Conservation (phyloP, 2,329 filamentous ascomycete genomes). For the Trichoderma atroviride region DNA sequence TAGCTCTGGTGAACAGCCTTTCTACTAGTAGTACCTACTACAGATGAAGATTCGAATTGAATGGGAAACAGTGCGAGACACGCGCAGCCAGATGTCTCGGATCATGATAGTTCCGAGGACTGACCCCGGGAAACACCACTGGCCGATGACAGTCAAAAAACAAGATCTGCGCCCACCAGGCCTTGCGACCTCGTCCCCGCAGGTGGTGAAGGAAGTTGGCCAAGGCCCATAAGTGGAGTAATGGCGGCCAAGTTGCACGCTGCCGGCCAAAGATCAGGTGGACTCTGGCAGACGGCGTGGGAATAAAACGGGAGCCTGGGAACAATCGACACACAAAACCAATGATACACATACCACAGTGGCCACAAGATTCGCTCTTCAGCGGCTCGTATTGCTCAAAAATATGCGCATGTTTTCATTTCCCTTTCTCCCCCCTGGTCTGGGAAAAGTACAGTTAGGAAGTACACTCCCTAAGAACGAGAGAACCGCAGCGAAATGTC, state of each 20-base stretch:
- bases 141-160: conserved; percentile 42
- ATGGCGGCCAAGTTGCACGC: conserved; percentile 3
- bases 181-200: conserved; percentile 14
- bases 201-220: background rate
- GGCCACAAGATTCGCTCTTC: background rate
- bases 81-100: conserved; percentile 20
- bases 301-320: background rate
- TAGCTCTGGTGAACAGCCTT: background rate
- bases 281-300: background rate
- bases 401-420: background rate
- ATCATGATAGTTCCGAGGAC: conserved; percentile 25
- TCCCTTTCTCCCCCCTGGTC: background rate
- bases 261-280: conserved; percentile 7
- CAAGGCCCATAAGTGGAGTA: background rate
- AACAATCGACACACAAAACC: background rate
- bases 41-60: no score
- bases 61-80: background rate
- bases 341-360: background rate
- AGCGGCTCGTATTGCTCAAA: background rate
- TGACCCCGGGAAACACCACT: conserved; percentile 15
- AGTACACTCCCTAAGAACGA: background rate
- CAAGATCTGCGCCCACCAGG: conserved; percentile 35
- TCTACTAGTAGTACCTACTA: no score
- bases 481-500: background rate
- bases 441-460: background rate